These are phyloP conservation scores for Erodium maritimum DNA, from an alignment of 345 rosid species.

Conservation along the genomic window DNA sequence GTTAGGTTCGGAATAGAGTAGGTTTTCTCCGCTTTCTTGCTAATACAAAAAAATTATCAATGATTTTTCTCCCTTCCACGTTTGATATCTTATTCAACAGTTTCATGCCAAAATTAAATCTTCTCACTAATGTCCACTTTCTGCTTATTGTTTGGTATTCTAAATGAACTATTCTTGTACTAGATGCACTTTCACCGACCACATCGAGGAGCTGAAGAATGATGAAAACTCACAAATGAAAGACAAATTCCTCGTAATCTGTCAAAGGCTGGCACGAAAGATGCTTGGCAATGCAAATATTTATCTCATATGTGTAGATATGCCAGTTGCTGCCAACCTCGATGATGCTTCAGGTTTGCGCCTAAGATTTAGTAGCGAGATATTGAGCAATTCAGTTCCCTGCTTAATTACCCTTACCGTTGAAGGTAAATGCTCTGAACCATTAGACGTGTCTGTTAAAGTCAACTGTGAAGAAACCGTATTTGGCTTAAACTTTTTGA, in stretches of 20 bases:
- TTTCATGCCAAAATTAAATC: not conserved
- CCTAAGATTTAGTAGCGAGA: conserved; percentile 71
- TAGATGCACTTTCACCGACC: conserved; percentile 69
- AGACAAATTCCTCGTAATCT: conserved; percentile 59
- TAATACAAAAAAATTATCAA: too few relatives aligned
- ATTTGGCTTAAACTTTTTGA: conserved; percentile 76
- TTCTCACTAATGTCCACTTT: not conserved
- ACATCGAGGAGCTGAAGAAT: conserved; percentile 41
- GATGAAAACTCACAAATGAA: conserved; percentile 26
- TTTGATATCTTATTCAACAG: too few relatives aligned
- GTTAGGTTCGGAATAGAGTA: too few relatives aligned
- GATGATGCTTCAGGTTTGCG: conserved; percentile 75
- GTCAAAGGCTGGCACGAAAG: conserved; percentile 61
- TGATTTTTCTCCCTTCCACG: not conserved
- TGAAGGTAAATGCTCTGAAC: conserved; percentile 79
- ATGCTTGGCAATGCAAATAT: conserved; percentile 76
- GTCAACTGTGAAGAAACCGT: conserved; percentile 91
- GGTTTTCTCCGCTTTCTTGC: too few relatives aligned
- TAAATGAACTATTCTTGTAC: conserved; percentile 8
- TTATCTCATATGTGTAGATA: conserved; percentile 63
- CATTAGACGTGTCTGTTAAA: conserved; percentile 44
- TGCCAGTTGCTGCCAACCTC: conserved; percentile 58
- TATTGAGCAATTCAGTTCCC: conserved; percentile 63
- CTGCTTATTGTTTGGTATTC: not conserved
- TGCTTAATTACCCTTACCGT: conserved; percentile 66